These are phyloP conservation scores for Entamoeba histolytica DNA, from an alignment of 208 protist species.

Conservation along the genomic window DNA sequence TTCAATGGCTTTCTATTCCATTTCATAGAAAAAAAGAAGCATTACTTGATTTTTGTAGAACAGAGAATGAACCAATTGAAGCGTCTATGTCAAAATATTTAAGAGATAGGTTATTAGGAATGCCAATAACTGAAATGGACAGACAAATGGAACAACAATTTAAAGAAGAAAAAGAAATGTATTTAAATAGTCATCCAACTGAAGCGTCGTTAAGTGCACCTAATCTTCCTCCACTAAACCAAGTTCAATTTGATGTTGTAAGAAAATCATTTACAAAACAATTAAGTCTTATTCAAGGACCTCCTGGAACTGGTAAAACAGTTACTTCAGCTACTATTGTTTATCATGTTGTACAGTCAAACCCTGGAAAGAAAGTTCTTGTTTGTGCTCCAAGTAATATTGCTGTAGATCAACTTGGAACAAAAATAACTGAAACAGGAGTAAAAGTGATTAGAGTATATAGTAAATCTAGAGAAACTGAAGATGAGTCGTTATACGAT, in stretches of 20 bases:
- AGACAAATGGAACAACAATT: not conserved
- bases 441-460: slow-evolving; percentile 67
- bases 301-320: slow-evolving; percentile 76
- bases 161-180: not conserved
- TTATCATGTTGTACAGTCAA: slow-evolving; percentile 54
- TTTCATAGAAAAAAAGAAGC: slow-evolving; percentile 45
- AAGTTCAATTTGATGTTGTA: slow-evolving; percentile 47
- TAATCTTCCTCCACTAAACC: slow-evolving; percentile 61
- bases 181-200: not conserved
- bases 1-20: not conserved
- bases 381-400: slow-evolving; percentile 79
- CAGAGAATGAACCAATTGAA: not conserved
- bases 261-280: not conserved
- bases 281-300: slow-evolving; percentile 45
- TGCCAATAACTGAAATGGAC: not conserved
- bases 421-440: slow-evolving; percentile 66
- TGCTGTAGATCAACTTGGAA: slow-evolving; percentile 77
- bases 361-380: slow-evolving; percentile 32
- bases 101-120: not conserved
- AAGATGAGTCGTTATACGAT: slow-evolving; percentile 61
- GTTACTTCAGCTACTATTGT: slow-evolving; percentile 72
- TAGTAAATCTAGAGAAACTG: slow-evolving; percentile 62
- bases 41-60: slow-evolving; percentile 49
- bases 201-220: not conserved
- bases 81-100: not conserved